Base-by-base conservation (phyloP, 179 eudicot genomes). In the Heliamphora pulchella region DNA sequence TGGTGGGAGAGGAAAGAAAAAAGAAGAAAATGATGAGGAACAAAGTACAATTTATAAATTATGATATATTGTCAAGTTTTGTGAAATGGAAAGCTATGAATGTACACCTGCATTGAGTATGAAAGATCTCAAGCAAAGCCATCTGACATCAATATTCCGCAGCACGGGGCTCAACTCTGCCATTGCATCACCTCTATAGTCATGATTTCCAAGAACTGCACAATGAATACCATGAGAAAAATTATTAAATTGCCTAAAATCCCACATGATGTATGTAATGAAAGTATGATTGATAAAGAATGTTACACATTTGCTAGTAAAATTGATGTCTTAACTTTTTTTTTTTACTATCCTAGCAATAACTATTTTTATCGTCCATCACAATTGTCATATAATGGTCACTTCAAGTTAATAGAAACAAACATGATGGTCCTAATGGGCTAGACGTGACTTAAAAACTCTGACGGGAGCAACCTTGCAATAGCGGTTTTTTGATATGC, bases 121-220 rank as follows among this genome's bases (percentile, higher is more conserved):
- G 20, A 81, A 81, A 48, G 84, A 81, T 77, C 84, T 71, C 77
- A 81, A 77, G 80, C 84, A 81, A 77, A 77, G 15, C 84, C 84
- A 81, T 71, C 84, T 81, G 13, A 18, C 58, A 18, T 81, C 84
- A 5, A 71, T 81, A 9, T 39, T 77, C 71, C 77, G 71, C 7
- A 81, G 80, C 18, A 57, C 0, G 8, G 84, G 9, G 15, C 63
- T 78, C 55, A 81, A 5, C 46, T 81, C 80, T 14, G 84, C 84
- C 47, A 41, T 18, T n/a, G 67, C 84, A 48, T 81, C 77, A n/a
- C 84, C 84, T 43, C 83, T 81, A 15, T 81, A 77, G 48, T 81
- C 84, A 71, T 81, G 84, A 55, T 77, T 81, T 17, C 84, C 80
- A 55, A 81, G 61, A 71, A 81, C 84, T 81, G 84, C 70, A 9